phyloP scores from a whole-genome alignment of 1,284 basidiomycete genomes.

The Schizophyllum commune region DNA sequence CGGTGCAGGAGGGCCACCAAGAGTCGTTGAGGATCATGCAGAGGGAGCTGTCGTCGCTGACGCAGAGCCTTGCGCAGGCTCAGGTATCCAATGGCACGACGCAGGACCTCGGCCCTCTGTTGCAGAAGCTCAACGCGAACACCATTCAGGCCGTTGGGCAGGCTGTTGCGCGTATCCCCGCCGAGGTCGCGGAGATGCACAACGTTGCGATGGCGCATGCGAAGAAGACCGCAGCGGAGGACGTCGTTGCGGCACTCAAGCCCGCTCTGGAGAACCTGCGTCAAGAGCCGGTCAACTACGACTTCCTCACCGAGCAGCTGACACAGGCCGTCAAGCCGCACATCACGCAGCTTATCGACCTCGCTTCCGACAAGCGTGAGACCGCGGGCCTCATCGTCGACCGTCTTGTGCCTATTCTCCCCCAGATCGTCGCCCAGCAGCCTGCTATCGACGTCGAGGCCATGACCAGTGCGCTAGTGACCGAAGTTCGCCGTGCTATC shows the following conservation, averaged over 20 bases:
- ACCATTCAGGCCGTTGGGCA: conserved; percentile 47
- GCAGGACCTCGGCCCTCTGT: conserved; percentile 22
- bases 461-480: conserved; percentile 49
- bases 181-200: conserved; percentile 49
- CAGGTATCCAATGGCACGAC: conserved; percentile 7
- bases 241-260: conserved; percentile 49
- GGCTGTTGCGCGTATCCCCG: conserved; percentile 7
- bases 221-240: conserved; percentile 48
- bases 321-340: conserved; percentile 81
- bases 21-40: conserved; percentile 51
- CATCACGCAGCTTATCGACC: conserved; percentile 77
- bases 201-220: conserved; percentile 35
- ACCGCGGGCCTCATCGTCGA: conserved; percentile 75
- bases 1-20: conserved; percentile 59
- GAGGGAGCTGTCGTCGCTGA: conserved; percentile 43
- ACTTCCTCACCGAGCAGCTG: conserved; percentile 62
- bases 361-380: conserved; percentile 79
- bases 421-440: conserved; percentile 24
- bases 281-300: conserved; percentile 66
- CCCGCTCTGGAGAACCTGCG: conserved; percentile 54
- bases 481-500: conserved; percentile 61
- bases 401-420: conserved; percentile 59
- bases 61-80: conserved; percentile 29
- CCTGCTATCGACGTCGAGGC: conserved; percentile 45
- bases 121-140: conserved; percentile 50